Conservation (phyloP, 75 land plant species). For the Isoetes taiwanensis region DNA sequence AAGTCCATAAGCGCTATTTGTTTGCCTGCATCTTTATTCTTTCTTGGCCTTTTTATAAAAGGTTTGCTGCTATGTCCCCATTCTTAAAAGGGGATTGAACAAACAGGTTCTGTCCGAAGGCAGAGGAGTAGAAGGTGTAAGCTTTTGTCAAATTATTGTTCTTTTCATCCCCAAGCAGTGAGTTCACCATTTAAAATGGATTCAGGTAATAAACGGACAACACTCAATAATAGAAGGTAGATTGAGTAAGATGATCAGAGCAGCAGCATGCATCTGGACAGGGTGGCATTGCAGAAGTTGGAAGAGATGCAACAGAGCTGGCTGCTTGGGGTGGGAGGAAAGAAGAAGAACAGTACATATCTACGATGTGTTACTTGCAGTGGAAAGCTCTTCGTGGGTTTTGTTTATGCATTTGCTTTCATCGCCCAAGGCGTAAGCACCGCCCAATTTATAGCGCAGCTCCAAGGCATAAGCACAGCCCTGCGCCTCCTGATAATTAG, state of each 20-base stretch:
- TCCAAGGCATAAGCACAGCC: not conserved
- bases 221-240: no score
- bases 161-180: no score
- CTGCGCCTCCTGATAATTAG: slow-evolving; percentile 3
- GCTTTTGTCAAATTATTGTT: no score
- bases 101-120: no score
- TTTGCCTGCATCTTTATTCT: no score
- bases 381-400: not conserved
- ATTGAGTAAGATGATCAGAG: slow-evolving; percentile 5
- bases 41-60: no score
- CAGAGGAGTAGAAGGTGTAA: no score
- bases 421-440: not conserved
- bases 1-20: no score
- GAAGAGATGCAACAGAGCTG: slow-evolving; percentile 7
- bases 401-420: not conserved
- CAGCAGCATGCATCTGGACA: slow-evolving; percentile 1
- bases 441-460: not conserved
- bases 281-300: slow-evolving; percentile 6
- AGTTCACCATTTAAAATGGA: no score
- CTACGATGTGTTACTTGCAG: not conserved
- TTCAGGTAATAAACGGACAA: no score
- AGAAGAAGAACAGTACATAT: slow-evolving; percentile 1
- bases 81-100: no score
- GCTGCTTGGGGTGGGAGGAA: slow-evolving; percentile 2
- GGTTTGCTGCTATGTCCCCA: no score